phyloP scores from a whole-genome alignment of 2,329 filamentous ascomycete genomes.

The Epichloe glyceriae region DNA sequence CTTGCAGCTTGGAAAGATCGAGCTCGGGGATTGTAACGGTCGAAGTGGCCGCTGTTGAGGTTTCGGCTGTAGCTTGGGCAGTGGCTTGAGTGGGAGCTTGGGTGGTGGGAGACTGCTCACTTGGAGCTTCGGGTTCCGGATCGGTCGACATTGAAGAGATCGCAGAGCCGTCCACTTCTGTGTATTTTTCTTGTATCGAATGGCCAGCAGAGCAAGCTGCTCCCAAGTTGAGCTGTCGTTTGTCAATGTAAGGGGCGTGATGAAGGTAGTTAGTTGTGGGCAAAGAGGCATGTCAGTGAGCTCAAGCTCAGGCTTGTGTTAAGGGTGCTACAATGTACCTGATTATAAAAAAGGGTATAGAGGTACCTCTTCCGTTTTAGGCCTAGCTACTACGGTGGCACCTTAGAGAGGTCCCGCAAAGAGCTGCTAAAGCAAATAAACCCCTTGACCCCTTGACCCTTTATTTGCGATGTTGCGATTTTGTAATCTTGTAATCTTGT shows the following conservation, averaged over 20 bases:
- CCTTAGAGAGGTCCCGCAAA: too few relatives aligned
- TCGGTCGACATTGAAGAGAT: constrained; percentile 22
- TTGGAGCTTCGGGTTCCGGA: constrained; percentile 22
- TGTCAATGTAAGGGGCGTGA: background rate
- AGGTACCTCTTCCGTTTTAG: too few relatives aligned
- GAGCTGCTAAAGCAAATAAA: too few relatives aligned
- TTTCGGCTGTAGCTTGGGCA: constrained; percentile 7
- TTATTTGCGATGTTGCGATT: too few relatives aligned
- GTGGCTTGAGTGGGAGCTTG: background rate
- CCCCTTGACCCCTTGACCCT: too few relatives aligned
- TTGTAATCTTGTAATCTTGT: too few relatives aligned
- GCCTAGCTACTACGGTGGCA: too few relatives aligned
- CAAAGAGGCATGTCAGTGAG: background rate
- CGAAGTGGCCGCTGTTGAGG: constrained; percentile 17
- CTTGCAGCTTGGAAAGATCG: constrained; percentile 78
- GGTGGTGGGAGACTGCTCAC: constrained; percentile 7
- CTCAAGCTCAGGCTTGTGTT: too few relatives aligned
- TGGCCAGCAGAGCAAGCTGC: background rate
- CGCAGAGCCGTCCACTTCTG: background rate
- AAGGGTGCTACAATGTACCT: too few relatives aligned
- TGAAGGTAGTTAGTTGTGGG: background rate
- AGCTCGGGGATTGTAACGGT: constrained; percentile 58
- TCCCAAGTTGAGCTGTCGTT: background rate
- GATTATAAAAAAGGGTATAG: too few relatives aligned
- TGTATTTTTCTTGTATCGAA: background rate